A percentile compares a stretch with the other conserved stretches of the same genome.
Evolutionary conservation across 306 rosid species (phyloP).

Genomic region (Castanea sativa): DNA sequence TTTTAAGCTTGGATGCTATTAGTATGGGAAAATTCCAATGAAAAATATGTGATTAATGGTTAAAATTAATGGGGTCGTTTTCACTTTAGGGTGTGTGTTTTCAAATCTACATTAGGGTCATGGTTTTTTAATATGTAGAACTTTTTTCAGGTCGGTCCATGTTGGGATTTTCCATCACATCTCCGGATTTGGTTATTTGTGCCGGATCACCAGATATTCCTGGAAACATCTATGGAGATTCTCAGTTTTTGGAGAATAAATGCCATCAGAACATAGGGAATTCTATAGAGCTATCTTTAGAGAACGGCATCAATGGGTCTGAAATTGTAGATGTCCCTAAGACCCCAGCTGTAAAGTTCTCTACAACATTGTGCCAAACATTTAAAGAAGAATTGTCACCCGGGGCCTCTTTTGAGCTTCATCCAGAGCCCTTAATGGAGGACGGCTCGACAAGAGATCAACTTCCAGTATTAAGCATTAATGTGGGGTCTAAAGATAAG

Average conservation of each 20-base stretch:
- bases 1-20: conserved; percentile 18
- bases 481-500: conserved; percentile 21
- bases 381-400: conserved; percentile 53
- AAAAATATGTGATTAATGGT: conserved; percentile 22
- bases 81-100: not conserved
- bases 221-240: conserved; percentile 40
- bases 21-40: conserved; percentile 19
- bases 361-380: conserved; percentile 47
- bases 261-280: conserved; percentile 39
- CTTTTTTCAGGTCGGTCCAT: conserved; percentile 48
- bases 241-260: conserved; percentile 44
- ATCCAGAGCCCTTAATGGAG: conserved; percentile 33
- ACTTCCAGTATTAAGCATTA: conserved; percentile 24
- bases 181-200: conserved; percentile 69
- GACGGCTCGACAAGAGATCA: conserved; percentile 20
- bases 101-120: not conserved
- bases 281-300: conserved; percentile 77
- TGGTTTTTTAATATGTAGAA: not conserved
- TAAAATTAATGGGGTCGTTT: not conserved
- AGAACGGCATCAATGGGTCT: conserved; percentile 64
- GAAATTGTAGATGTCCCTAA: conserved; percentile 34
- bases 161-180: conserved; percentile 50
- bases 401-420: conserved; percentile 81
- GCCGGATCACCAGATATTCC: conserved; percentile 60
- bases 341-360: conserved; percentile 68